These are phyloP conservation scores for Aspergillus steynii DNA, from an alignment of 495 filamentous ascomycete species.

Conservation along the genomic window DNA sequence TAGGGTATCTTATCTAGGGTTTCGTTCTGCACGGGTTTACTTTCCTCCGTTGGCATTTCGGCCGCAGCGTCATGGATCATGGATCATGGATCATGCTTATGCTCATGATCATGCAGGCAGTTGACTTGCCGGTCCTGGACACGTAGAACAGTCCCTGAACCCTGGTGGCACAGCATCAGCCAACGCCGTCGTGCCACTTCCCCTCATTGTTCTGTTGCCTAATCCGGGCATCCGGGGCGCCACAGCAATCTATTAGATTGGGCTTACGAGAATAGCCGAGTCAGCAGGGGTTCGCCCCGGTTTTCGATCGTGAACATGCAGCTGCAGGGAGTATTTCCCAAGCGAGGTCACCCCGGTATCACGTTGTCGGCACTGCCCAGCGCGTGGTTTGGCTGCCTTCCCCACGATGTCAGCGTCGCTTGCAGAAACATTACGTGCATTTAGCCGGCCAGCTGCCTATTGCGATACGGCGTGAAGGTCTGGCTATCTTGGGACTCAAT, in stretches of 20 bases:
- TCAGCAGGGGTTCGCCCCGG: neutral
- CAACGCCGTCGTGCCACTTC: neutral
- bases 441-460: neutral
- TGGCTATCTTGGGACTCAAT: neutral
- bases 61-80: too few species aligned
- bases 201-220: neutral
- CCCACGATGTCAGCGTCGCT: neutral
- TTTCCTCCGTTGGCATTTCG: too few species aligned
- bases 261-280: neutral
- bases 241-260: neutral
- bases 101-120: too few species aligned
- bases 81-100: too few species aligned
- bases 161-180: neutral
- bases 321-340: neutral
- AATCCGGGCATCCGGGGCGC: neutral
- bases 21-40: neutral
- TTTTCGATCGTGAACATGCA: neutral
- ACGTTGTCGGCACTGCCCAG: neutral
- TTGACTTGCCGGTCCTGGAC: neutral
- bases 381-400: neutral
- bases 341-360: neutral
- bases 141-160: neutral
- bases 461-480: neutral
- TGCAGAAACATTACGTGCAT: neutral
- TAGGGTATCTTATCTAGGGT: slow-evolving; percentile 15